Conservation (phyloP, 352 stramenopile species). For the Pythium angustatum region DNA sequence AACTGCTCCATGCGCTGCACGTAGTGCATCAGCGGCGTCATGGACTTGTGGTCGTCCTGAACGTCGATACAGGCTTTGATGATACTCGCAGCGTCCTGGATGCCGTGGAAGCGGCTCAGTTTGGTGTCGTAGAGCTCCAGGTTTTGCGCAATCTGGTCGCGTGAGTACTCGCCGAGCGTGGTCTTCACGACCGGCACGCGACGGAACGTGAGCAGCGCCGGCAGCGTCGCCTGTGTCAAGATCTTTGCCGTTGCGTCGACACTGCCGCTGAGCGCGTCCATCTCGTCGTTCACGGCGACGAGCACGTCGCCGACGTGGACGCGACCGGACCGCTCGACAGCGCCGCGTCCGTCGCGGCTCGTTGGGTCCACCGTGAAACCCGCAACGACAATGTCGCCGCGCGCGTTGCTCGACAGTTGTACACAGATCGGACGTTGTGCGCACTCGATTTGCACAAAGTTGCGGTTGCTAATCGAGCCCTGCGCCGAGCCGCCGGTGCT, state of each 20-base stretch:
- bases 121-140: conserved; percentile 45
- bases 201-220: conserved; percentile 56
- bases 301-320: conserved; percentile 61
- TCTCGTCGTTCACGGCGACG: conserved; percentile 59
- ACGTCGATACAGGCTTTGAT: conserved; percentile 58
- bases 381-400: conserved; percentile 48
- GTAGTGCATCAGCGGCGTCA: conserved; percentile 46
- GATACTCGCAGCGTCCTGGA: conserved; percentile 51
- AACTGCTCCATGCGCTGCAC: conserved; percentile 55
- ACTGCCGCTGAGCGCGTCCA: conserved; percentile 39
- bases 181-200: conserved; percentile 41
- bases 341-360: conserved; percentile 25
- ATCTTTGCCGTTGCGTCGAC: conserved; percentile 42
- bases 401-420: conserved; percentile 38
- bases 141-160: conserved; percentile 54
- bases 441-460: conserved; percentile 51
- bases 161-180: conserved; percentile 61
- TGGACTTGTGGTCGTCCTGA: conserved; percentile 39
- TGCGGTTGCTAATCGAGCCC: conserved; percentile 11
- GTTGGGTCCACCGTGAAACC: conserved; percentile 41
- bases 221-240: conserved; percentile 42
- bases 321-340: conserved; percentile 42
- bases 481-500: not conserved
- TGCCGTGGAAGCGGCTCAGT: conserved; percentile 33
- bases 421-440: conserved; percentile 50